Conservation (phyloP, 345 rosid species). For the Heritiera littoralis region DNA sequence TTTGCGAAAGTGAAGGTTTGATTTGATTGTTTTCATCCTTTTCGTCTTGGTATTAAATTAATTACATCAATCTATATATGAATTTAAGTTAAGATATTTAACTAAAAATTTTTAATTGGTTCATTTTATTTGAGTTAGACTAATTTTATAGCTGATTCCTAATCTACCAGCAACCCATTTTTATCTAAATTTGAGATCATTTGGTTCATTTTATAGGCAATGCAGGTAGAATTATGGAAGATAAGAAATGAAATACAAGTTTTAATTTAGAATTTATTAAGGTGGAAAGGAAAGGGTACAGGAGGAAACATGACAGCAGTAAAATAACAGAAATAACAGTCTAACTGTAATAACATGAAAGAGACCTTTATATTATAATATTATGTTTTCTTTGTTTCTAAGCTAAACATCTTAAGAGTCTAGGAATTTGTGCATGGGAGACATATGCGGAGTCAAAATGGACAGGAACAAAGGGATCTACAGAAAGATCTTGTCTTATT, state of each 20-base stretch:
- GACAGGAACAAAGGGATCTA: conserved; percentile 43
- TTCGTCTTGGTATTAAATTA: neutral
- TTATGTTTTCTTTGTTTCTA: neutral
- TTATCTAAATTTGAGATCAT: too few relatives aligned
- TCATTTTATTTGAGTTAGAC: too few relatives aligned
- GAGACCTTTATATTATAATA: neutral
- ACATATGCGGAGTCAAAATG: conserved; percentile 31
- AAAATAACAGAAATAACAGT: conserved; percentile 27
- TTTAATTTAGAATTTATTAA: neutral
- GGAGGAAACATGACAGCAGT: neutral
- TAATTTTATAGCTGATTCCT: too few relatives aligned
- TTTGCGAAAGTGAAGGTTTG: too few relatives aligned
- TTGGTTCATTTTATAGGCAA: too few relatives aligned
- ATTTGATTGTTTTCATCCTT: neutral
- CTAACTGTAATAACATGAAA: conserved; percentile 12
- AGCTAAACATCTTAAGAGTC: conserved; percentile 23
- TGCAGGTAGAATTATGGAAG: too few relatives aligned
- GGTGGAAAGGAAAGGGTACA: neutral
- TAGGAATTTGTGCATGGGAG: conserved; percentile 40
- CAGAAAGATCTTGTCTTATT: conserved; percentile 41
- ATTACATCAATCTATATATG: too few relatives aligned
- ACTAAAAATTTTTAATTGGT: too few relatives aligned
- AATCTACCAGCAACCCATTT: too few relatives aligned
- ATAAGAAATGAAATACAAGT: too few relatives aligned
- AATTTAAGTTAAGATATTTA: too few relatives aligned